Conservation (phyloP, 1,284 basidiomycete genomes). For the Sanghuangporus weigelae region DNA sequence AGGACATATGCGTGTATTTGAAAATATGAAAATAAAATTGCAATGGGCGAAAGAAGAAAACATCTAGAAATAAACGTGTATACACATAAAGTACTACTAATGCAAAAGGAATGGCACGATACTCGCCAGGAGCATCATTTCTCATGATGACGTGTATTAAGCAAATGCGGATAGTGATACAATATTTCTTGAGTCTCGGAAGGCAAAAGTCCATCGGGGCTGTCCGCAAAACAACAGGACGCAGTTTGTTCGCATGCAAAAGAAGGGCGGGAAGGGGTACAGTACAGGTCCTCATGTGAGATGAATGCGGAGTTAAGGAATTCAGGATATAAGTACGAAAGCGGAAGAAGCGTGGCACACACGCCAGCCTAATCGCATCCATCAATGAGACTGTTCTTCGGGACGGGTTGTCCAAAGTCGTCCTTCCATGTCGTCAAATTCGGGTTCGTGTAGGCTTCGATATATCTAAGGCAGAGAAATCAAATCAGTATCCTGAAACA, state of each 20-base stretch:
- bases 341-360: background rate
- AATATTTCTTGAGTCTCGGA: constrained; percentile 8
- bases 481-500: background rate
- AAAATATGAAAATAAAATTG: background rate
- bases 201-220: background rate
- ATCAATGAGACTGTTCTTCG: constrained; percentile 29
- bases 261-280: background rate
- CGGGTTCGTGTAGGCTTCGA: constrained; percentile 35
- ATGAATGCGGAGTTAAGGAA: background rate
- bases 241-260: background rate
- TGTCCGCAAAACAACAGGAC: background rate
- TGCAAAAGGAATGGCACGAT: background rate
- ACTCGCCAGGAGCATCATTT: background rate
- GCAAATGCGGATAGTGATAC: constrained; percentile 3
- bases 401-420: constrained; percentile 32
- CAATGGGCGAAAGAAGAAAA: background rate
- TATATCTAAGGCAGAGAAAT: constrained; percentile 21
- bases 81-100: background rate
- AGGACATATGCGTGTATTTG: background rate
- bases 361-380: constrained; percentile 14
- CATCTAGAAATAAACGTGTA: background rate
- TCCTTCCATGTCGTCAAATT: constrained; percentile 35
- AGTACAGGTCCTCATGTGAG: background rate
- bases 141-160: background rate
- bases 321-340: background rate